Conservation (phyloP, 345 rosid genomes). For the Boechera divaricarpa region DNA sequence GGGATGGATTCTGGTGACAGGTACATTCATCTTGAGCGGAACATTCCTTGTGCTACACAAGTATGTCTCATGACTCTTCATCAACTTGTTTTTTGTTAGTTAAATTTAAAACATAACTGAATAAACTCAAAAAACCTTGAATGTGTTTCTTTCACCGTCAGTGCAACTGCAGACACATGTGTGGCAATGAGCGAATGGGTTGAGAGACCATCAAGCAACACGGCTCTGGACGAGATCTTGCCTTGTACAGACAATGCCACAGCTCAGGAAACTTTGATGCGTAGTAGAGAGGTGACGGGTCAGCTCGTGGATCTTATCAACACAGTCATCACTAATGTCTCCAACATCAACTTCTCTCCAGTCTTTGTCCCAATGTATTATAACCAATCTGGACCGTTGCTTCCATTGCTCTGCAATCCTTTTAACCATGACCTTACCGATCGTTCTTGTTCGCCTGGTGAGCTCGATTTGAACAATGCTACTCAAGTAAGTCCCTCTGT, state of each 20-base stretch:
- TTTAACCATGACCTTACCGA: constrained; percentile 61
- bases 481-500: constrained; percentile 60
- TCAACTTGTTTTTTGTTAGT: constrained; percentile 8
- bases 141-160: constrained; percentile 35
- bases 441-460: constrained; percentile 73
- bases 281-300: constrained; percentile 74
- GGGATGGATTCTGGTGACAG: constrained; percentile 94
- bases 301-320: constrained; percentile 82
- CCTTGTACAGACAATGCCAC: constrained; percentile 86
- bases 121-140: background rate
- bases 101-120: background rate
- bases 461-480: constrained; percentile 78
- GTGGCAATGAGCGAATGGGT: constrained; percentile 89
- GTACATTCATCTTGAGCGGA: constrained; percentile 87
- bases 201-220: constrained; percentile 76
- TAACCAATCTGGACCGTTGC: constrained; percentile 91
- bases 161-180: constrained; percentile 89
- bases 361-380: constrained; percentile 70
- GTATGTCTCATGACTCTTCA: constrained; percentile 53
- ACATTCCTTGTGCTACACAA: constrained; percentile 88
- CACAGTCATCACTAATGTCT: constrained; percentile 89
- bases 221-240: constrained; percentile 82
- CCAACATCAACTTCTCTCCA: constrained; percentile 93
- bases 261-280: constrained; percentile 70
- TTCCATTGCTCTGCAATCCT: constrained; percentile 88